Evolutionary conservation across 73 alveolate genomes (phyloP), one percentile per base, ranked within the genome.

Genomic region (Paraurostyla sp.): DNA sequence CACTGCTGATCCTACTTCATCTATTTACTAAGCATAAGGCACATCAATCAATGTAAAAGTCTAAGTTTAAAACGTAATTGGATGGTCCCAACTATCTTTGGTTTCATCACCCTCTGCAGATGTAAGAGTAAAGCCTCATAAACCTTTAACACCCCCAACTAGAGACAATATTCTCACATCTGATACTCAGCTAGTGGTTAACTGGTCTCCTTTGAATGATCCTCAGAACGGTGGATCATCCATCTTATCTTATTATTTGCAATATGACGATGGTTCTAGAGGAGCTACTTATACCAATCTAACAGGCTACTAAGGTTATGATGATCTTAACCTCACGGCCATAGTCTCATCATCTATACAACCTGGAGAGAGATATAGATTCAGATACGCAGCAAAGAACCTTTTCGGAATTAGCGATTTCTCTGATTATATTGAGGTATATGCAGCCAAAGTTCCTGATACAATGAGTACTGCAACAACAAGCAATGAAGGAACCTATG

Each of bases 361-460:
- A 13, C 32, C 57, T 4, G 93, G 92, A 33, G 80, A 86, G 32
- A 76, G 50, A 57, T 93, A 93, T 71, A 41, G 29, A 50, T 89
- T 85, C 57, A 46, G 78, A 50, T 54, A 71, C 25, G 13, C 89
- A 40, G 76, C 89, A 0, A 7, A 54, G 50, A 86, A 86, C 71
- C 54, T 71, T 20, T 56, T 51, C 32, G 93, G 93, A 4, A 38
- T 51, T 62, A 57, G 91, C 0, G 51, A 4, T 20, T 88, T 57
- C 85, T 88, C 94, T 15, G 89, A 48, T 32, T 50, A 36, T 16
- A 50, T 91, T 13, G 86, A 71, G 0, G 91, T 80, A 40, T 92
- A 89, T 22, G 93, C 91, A 1, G 49, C 89, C 2, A 60, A 43
- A 27, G 89, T 86, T 0, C 94, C 94, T 15, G 60, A 52, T 3